These are phyloP conservation scores for Samsoniella hepiali DNA, from an alignment of 2,329 filamentous ascomycete species.

Conservation along the genomic window DNA sequence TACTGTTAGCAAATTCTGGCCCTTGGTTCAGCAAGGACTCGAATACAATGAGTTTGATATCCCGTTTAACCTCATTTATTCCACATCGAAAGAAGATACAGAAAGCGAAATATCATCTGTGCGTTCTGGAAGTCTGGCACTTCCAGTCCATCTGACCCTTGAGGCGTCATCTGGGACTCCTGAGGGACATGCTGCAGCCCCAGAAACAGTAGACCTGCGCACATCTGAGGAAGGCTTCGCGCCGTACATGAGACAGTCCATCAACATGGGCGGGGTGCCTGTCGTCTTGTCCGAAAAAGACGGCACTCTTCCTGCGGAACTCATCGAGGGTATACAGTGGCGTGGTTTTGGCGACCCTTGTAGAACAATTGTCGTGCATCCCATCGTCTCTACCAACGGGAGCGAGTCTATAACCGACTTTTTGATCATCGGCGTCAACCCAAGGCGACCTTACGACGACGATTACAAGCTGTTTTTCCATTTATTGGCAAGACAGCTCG, in stretches of 20 bases:
- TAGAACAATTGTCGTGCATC: slow-evolving; percentile 69
- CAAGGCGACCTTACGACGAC: slow-evolving; percentile 72
- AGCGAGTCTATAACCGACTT: slow-evolving; percentile 74
- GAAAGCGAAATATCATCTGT: slow-evolving; percentile 72
- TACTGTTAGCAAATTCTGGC: slow-evolving; percentile 72
- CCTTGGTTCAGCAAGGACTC: slow-evolving; percentile 63
- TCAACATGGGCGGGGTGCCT: slow-evolving; percentile 61
- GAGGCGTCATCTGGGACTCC: slow-evolving; percentile 71
- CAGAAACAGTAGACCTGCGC: slow-evolving; percentile 63
- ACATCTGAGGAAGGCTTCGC: slow-evolving; percentile 70
- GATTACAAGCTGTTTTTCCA: slow-evolving; percentile 78
- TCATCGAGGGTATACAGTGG: slow-evolving; percentile 67
- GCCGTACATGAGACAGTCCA: slow-evolving; percentile 71
- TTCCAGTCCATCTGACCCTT: slow-evolving; percentile 62
- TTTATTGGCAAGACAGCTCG: slow-evolving; percentile 69
- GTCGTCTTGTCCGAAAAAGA: slow-evolving; percentile 65
- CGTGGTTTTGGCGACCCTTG: slow-evolving; percentile 70
- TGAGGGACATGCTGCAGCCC: slow-evolving; percentile 57
- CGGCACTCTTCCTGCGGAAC: slow-evolving; percentile 59
- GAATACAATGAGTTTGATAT: slow-evolving; percentile 73
- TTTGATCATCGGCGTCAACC: slow-evolving; percentile 74
- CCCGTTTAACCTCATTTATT: slow-evolving; percentile 75
- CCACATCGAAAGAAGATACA: slow-evolving; percentile 60
- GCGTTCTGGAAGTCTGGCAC: slow-evolving; percentile 62
- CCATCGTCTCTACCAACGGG: slow-evolving; percentile 70